Evolutionary conservation across 2,329 filamentous ascomycete genomes (phyloP).

Genomic region (Xenoacremonium recifei): DNA sequence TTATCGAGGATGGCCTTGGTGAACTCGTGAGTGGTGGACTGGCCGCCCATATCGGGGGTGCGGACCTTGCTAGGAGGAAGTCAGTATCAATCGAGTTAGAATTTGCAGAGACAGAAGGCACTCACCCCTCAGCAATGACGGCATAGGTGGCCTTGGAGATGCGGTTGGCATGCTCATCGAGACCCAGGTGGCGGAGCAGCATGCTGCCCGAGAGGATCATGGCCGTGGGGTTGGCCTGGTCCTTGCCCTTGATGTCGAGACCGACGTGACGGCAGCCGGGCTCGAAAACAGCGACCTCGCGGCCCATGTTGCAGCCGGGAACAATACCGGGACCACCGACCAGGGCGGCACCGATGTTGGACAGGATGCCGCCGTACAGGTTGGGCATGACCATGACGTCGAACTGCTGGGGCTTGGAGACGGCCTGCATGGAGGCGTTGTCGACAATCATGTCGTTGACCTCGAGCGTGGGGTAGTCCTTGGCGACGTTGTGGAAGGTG

Average conservation of each 20-base stretch:
- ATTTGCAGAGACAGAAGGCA: conserved; percentile 16
- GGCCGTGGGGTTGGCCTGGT: conserved; percentile 97
- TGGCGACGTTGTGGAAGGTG: conserved; percentile 90
- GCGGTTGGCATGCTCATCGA: conserved; percentile 97
- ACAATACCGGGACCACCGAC: conserved; percentile 97
- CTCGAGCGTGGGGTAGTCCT: conserved; percentile 94
- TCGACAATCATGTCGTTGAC: conserved; percentile 99
- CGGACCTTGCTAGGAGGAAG: conserved; percentile 65
- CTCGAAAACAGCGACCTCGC: conserved; percentile 97
- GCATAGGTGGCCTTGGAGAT: conserved; percentile 83
- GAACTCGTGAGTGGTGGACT: conserved; percentile 88
- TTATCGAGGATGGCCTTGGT: conserved; percentile 90
- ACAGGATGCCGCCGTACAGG: conserved; percentile 96
- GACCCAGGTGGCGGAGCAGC: conserved; percentile 94
- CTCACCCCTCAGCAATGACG: conserved; percentile 86
- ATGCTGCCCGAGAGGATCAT: conserved; percentile 94
- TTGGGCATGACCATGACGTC: conserved; percentile 99
- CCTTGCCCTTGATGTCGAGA: conserved; percentile 99
- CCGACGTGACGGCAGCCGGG: conserved; percentile 98
- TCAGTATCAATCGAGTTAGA: conserved; percentile 35
- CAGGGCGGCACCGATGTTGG: conserved; percentile 96
- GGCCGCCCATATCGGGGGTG: conserved; percentile 95
- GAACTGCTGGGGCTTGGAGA: conserved; percentile 94
- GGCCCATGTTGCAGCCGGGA: conserved; percentile 98
- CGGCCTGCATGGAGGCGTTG: conserved; percentile 99